Percentiles rank a stretch among this genome's conserved stretches.
phyloP scores from a whole-genome alignment of 176 grass and related monocot species.

The Bolboschoenus planiculmis region DNA sequence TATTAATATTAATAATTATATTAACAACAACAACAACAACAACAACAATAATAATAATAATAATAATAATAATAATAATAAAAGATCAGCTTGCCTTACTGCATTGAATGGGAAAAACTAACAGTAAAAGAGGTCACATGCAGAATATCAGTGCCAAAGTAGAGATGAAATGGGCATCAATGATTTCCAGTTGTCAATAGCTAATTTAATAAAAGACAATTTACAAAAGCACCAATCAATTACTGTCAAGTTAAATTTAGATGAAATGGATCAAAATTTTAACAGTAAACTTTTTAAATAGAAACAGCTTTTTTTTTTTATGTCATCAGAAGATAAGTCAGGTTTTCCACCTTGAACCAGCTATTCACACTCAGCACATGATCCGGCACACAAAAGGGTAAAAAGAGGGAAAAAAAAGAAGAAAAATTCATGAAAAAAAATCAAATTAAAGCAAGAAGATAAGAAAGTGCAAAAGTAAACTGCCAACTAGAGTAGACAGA shows the following conservation, averaged over 20 bases:
- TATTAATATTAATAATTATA: too few species aligned
- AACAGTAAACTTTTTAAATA: neutral
- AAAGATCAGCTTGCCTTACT: neutral
- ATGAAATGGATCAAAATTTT: neutral
- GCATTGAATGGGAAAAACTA: neutral
- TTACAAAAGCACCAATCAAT: neutral
- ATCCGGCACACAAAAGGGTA: neutral
- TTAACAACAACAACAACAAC: neutral
- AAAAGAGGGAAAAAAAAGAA: too few species aligned
- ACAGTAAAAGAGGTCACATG: neutral
- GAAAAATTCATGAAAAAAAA: neutral
- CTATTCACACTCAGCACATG: slow-evolving; percentile 1
- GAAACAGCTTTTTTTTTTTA: neutral
- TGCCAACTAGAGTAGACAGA: neutral
- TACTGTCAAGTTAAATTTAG: neutral
- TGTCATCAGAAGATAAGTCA: neutral
- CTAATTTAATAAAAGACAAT: neutral
- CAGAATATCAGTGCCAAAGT: neutral
- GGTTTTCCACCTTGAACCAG: neutral
- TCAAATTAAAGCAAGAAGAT: neutral
- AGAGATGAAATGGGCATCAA: neutral
- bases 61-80: neutral
- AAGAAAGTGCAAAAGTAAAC: slow-evolving; percentile 20
- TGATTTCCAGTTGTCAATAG: neutral
- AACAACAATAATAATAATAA: neutral